These are phyloP conservation scores for Pseudisothecium myosuroides DNA, from an alignment of 225 moss, liverwort and hornwort genomes.

Conservation along the genomic window DNA sequence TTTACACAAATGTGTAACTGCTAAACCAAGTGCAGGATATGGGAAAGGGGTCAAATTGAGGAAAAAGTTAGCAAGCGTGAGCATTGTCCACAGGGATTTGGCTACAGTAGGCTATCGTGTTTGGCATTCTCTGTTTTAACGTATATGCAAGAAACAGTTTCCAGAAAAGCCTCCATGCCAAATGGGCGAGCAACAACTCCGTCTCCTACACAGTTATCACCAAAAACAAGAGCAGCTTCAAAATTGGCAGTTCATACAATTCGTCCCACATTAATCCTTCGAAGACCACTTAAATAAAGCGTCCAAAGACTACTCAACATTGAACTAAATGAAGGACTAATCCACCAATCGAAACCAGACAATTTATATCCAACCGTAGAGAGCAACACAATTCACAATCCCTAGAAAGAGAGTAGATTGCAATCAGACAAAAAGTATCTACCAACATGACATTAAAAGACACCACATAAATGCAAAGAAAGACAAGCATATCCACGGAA, in stretches of 20 bases:
- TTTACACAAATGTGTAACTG: background rate
- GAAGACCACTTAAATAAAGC: background rate
- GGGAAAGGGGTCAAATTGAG: background rate
- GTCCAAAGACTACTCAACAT: background rate
- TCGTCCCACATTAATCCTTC: background rate
- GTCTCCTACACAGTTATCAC: slow-evolving; percentile 11
- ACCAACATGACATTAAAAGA: background rate
- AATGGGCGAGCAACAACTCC: background rate
- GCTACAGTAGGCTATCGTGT: background rate
- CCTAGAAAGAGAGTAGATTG: background rate
- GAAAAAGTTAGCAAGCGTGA: background rate
- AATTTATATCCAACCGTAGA: too few relatives aligned
- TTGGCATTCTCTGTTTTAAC: background rate
- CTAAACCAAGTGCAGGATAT: background rate
- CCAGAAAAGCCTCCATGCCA: background rate
- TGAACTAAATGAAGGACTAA: background rate
- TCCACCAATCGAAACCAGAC: background rate
- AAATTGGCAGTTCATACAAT: background rate
- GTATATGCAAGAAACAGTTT: slow-evolving; percentile 5
- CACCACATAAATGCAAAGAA: background rate
- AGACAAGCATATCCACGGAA: background rate
- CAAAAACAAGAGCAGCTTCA: background rate
- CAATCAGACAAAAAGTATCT: background rate
- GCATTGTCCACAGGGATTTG: background rate
- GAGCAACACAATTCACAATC: background rate